Evolutionary conservation across 768 basidiomycete genomes (phyloP), one percentile per base, ranked within the genome.

Genomic region (Naematelia aurantialba): DNA sequence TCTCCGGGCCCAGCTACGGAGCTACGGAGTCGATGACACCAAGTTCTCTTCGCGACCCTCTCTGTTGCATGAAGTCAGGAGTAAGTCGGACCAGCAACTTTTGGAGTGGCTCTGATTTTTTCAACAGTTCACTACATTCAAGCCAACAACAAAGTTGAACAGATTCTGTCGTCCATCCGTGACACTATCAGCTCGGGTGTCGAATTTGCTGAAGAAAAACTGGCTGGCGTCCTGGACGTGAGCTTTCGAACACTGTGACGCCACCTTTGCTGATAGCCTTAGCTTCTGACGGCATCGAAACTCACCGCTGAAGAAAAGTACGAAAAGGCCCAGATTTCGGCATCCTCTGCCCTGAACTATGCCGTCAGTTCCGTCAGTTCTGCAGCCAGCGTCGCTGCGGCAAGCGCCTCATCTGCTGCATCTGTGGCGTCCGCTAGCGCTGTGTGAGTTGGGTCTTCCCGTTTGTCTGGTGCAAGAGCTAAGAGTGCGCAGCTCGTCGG

Each of bases 1-100:
- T 29, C 84, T 98, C 25, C 86, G 92, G 47, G 91, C 88, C 1
- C 96, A 89, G 78, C 82, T 97, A 19, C 83, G 91, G 45, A 84
- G 88, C 69, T 83, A 84, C 63, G 88, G 87, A 50, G 69, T 94
- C 26, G 79, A 82, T 61, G 90, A 93, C 66, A 81, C 81, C n/a
- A 79, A 81, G 50, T 80, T 89, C 44, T 66, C 79, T 10, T 65
- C 72, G 50, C 84, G 91, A 31, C 84, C 89, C 0, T 86, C 86
- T n/a, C 83, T 96, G 19, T 81, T 98, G 27, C 76, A 80, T 59
- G 78, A 80, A 60, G 72, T 78, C 42, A 74, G 79, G 67, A 78
- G 76, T 71, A 30, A 89, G 88, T 87, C 24, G n/a, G 17, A 5
- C 27, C 24, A 2, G 8, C 29, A 22, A 22, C 13, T 50, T 24